Evolutionary conservation across 257 asterid species (phyloP), one percentile per base, ranked within the genome.

Genomic region (Fraxinus quadrangulata): DNA sequence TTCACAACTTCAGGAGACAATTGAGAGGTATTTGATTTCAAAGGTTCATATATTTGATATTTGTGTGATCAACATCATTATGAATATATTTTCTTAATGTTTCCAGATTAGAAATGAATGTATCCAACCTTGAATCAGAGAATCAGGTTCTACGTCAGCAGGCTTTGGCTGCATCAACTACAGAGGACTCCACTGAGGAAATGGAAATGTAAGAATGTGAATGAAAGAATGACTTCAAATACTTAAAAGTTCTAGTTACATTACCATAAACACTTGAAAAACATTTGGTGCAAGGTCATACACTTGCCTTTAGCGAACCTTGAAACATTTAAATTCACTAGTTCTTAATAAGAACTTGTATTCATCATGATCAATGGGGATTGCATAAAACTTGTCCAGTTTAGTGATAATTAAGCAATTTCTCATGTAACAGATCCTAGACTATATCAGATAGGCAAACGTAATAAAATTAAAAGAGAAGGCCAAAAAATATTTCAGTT

Each of bases 71-170:
- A 54, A 80, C 69, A 63, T 63, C 71, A 67, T 83, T 75, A 76
- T 75, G 76, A 83, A 73, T 70, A 28, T 76, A 74, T 77, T 81
- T 36, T 59, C 79, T 81, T 75, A 56, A 76, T 70, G 76, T 77
- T 75, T 80, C 67, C 95, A 94, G 97, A 86, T 78, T 94, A 80
- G 94, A 90, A 85, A 79, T 76, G 81, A 94, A 90, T 81, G 71
- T 92, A 73, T 90, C 97, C 72, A 94, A 90, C 84, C 97, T 92
- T 67, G 98, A 94, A 75, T 87, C 97, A 1, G 98, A 94, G 90
- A 94, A 94, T 85, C 97, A 89, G 87, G 94, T 94, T 84, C 90
- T 94, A 59, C 92, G 98, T 24, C 97, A 94, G 88, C 96, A 94
- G 89, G 96, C 92, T 81, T 87, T 92, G 88, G 92, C 85, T 74